A percentile compares a stretch with the other conserved stretches of the same genome.
Conservation (phyloP, 495 filamentous ascomycete species). For the Podospora pseudoanserina region DNA sequence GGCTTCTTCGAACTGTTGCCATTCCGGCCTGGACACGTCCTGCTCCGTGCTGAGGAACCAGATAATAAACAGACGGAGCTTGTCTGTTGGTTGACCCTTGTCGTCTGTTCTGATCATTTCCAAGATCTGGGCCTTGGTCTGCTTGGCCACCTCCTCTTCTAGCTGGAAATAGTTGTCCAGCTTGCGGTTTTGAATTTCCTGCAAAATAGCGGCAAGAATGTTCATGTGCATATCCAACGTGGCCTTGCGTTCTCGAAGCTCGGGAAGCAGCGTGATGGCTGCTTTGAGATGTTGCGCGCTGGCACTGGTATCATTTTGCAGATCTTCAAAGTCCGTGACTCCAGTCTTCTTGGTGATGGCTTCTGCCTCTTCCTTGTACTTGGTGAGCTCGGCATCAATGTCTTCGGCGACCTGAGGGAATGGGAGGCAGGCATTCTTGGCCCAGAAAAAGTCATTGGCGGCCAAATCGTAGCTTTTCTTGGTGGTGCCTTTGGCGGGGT, state of each 20-base stretch:
- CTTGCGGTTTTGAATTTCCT: constrained; percentile 62
- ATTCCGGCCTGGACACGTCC: constrained; percentile 75
- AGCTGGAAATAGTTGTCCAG: constrained; percentile 95
- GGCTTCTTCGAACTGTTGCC: constrained; percentile 84
- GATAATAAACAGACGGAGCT: constrained; percentile 90
- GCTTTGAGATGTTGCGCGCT: constrained; percentile 94
- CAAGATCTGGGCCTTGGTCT: constrained; percentile 83
- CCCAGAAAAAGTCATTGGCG: constrained; percentile 96
- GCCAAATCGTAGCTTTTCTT: constrained; percentile 89
- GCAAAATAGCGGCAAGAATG: constrained; percentile 32
- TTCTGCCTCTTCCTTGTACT: constrained; percentile 92
- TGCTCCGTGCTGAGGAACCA: constrained; percentile 97
- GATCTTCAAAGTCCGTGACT: constrained; percentile 85
- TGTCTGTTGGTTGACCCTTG: constrained; percentile 83
- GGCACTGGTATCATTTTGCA: constrained; percentile 82
- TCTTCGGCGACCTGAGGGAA: constrained; percentile 97
- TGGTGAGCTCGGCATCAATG: constrained; percentile 73
- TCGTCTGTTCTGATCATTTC: constrained; percentile 77
- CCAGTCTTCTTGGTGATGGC: constrained; percentile 95
- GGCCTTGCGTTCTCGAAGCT: constrained; percentile 86
- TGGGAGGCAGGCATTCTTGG: constrained; percentile 83
- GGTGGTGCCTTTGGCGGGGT: constrained; percentile 63
- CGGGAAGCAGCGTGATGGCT: constrained; percentile 87
- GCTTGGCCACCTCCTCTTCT: constrained; percentile 90
- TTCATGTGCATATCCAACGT: constrained; percentile 99